A percentile compares a stretch with the other conserved stretches of the same genome.
phyloP scores from a whole-genome alignment of 139 green algal species.

The Volvox africanus region DNA sequence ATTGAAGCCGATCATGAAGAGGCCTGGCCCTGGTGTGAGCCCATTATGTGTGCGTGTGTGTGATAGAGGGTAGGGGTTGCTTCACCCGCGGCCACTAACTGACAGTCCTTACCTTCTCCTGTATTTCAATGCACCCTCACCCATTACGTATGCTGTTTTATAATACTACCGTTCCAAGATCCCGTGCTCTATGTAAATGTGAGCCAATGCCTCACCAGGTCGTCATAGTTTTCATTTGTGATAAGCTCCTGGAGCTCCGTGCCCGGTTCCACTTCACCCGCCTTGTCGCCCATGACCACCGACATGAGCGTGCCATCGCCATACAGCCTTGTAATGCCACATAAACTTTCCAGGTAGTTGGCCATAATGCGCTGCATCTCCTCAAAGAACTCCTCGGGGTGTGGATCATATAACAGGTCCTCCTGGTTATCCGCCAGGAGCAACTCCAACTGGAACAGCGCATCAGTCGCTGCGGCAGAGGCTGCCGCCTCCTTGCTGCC shows the following conservation, averaged over 20 bases:
- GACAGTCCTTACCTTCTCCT: too few relatives aligned
- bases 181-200: too few relatives aligned
- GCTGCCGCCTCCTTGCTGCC: background rate
- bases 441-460: conserved; percentile 77
- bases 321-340: conserved; percentile 66
- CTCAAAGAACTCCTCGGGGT: conserved; percentile 60
- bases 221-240: conserved; percentile 64
- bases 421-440: conserved; percentile 63
- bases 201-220: conserved; percentile 61
- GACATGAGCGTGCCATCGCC: conserved; percentile 55
- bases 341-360: conserved; percentile 66
- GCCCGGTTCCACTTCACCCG: conserved; percentile 63
- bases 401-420: conserved; percentile 64
- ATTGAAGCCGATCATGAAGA: too few relatives aligned
- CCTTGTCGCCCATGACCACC: conserved; percentile 64
- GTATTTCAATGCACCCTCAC: too few relatives aligned
- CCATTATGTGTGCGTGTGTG: too few relatives aligned
- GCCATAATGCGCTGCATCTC: conserved; percentile 57
- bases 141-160: too few relatives aligned
- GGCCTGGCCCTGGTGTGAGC: too few relatives aligned
- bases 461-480: conserved; percentile 2
- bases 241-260: conserved; percentile 81
- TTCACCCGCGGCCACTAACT: too few relatives aligned
- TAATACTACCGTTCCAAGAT: too few relatives aligned
- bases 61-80: too few relatives aligned